Evolutionary conservation across 2,329 filamentous ascomycete species (phyloP).

Genomic region (Penicillium thymicola): DNA sequence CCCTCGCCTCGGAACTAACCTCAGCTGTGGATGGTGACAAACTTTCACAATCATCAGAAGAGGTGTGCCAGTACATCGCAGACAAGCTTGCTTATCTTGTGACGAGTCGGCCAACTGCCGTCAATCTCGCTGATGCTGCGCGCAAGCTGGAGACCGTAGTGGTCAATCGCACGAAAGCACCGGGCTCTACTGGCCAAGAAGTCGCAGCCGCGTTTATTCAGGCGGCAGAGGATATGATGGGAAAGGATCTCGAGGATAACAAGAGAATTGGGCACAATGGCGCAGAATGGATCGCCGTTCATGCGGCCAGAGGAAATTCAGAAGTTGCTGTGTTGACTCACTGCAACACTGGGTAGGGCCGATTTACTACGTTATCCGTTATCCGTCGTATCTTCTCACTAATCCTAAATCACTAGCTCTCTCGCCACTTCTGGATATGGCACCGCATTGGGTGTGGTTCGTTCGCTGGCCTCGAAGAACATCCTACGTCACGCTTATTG

Average conservation of each 20-base stretch:
- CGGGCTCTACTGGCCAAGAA: slow-evolving; percentile 38
- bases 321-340: slow-evolving; percentile 86
- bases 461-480: slow-evolving; percentile 66
- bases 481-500: slow-evolving; percentile 83
- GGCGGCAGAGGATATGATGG: slow-evolving; percentile 80
- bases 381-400: neutral
- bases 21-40: slow-evolving; percentile 38
- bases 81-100: slow-evolving; percentile 81
- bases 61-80: slow-evolving; percentile 66
- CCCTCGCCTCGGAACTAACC: slow-evolving; percentile 78
- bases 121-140: slow-evolving; percentile 90
- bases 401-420: slow-evolving; percentile 54
- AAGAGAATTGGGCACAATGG: slow-evolving; percentile 78
- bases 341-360: slow-evolving; percentile 83
- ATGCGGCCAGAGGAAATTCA: slow-evolving; percentile 51
- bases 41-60: slow-evolving; percentile 53
- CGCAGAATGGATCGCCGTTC: slow-evolving; percentile 73
- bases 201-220: slow-evolving; percentile 70
- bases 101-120: slow-evolving; percentile 85
- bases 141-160: slow-evolving; percentile 69
- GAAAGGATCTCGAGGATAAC: slow-evolving; percentile 84
- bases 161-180: slow-evolving; percentile 40
- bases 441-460: slow-evolving; percentile 90
- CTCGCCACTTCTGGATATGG: slow-evolving; percentile 97
- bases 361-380: neutral